phyloP scores from a whole-genome alignment of 2,329 filamentous ascomycete species.

The Chaetomiaceae sp. region DNA sequence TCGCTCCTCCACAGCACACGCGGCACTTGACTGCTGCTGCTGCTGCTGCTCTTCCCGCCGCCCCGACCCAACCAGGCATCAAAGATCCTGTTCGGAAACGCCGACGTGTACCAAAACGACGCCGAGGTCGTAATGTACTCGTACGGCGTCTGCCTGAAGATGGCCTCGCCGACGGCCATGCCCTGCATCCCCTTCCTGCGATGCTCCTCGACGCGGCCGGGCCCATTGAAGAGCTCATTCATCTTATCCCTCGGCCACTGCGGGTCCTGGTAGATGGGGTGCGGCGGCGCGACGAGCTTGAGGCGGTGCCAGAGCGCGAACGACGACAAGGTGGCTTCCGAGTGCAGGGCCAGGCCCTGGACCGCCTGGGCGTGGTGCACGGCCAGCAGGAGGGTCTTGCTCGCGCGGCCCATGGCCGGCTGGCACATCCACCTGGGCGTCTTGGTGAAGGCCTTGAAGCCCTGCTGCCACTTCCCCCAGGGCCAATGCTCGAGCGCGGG shows the following conservation, averaged over 20 bases:
- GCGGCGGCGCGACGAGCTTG: conserved; percentile 5
- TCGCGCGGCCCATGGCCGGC: conserved; percentile 11
- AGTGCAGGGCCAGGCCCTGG: conserved; percentile 3
- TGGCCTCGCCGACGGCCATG: background rate
- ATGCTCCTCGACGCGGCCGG: background rate
- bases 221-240: conserved; percentile 5
- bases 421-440: conserved; percentile 8
- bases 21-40: background rate
- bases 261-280: conserved; percentile 1
- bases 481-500: conserved; percentile 1
- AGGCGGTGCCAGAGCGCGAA: conserved; percentile 10
- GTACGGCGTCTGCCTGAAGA: background rate
- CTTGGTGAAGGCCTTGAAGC: background rate
- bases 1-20: conserved; percentile 4
- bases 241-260: conserved; percentile 1
- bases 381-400: background rate
- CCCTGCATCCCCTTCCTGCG: background rate
- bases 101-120: conserved; percentile 6
- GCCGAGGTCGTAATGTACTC: background rate
- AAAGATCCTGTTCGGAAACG: conserved; percentile 3
- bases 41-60: background rate
- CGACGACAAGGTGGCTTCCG: conserved; percentile 2
- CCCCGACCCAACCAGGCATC: conserved; percentile 3
- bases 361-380: conserved; percentile 5
- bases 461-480: conserved; percentile 4